phyloP scores from a whole-genome alignment of 495 filamentous ascomycete species.

The Trichoderma reesei region DNA sequence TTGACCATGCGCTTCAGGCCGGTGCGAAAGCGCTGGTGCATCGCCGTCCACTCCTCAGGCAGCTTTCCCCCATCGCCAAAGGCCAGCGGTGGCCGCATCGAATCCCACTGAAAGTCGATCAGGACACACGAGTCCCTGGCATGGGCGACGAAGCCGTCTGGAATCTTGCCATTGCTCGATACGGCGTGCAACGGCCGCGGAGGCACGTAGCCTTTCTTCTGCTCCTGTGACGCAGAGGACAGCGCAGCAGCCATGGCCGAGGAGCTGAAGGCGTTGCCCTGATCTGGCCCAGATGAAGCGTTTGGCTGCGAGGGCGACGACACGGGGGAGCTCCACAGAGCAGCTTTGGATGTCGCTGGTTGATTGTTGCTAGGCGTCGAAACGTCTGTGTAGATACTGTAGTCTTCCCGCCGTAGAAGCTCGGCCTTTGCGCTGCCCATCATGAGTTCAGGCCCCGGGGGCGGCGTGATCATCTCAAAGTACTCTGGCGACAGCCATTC shows the following conservation, averaged over 20 bases:
- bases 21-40: slow-evolving; percentile 80
- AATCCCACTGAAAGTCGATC: slow-evolving; percentile 93
- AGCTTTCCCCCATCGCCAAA: slow-evolving; percentile 85
- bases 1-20: slow-evolving; percentile 65
- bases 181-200: slow-evolving; percentile 79
- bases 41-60: slow-evolving; percentile 88
- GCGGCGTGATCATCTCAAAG: slow-evolving; percentile 83
- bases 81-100: slow-evolving; percentile 59
- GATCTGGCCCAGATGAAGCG: neutral
- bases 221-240: neutral
- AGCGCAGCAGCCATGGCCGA: slow-evolving; percentile 6
- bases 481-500: slow-evolving; percentile 94
- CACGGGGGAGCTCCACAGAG: slow-evolving; percentile 30
- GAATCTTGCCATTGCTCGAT: slow-evolving; percentile 69
- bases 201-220: slow-evolving; percentile 47
- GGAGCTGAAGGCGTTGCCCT: slow-evolving; percentile 8
- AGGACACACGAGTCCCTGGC: slow-evolving; percentile 81
- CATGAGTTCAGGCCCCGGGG: slow-evolving; percentile 78
- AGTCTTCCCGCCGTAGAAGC: slow-evolving; percentile 60
- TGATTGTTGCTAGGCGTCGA: neutral
- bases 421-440: slow-evolving; percentile 79
- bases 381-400: slow-evolving; percentile 23
- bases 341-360: slow-evolving; percentile 6
- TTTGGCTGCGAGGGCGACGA: slow-evolving; percentile 8
- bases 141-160: slow-evolving; percentile 78